Evolutionary conservation across 768 basidiomycete genomes (phyloP), one percentile per base, ranked within the genome.

Genomic region (Russula earlei): DNA sequence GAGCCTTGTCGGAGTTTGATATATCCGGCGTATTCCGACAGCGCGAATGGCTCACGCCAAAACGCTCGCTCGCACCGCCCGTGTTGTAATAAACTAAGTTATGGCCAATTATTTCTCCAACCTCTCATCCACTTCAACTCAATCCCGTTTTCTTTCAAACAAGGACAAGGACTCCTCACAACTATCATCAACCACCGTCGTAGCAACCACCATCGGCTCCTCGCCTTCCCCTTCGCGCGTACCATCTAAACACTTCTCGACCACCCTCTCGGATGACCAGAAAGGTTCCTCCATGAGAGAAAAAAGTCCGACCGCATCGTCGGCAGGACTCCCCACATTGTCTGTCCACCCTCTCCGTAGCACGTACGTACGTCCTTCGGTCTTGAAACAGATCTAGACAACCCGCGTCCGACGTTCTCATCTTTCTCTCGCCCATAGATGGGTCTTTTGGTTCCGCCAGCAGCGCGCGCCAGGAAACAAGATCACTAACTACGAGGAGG

Each of bases 381-480:
- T 43, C 42, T 29, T 8, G 17, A 31, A 6, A 20, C 31, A 27
- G 19, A 41, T 14, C 44, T 9, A 54, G 44, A 27, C 29, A 19
- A n/a, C n/a, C n/a, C n/a, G n/a, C n/a, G n/a, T n/a, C n/a, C n/a
- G n/a, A n/a, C n/a, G n/a, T n/a, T n/a, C n/a, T n/a, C n/a, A n/a
- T n/a, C n/a, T n/a, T n/a, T n/a, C n/a, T n/a, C n/a, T n/a, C n/a
- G 31, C 22, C 42, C 27, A 31, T 66, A 91, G 88, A 55, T 93
- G 91, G 91, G 79, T 90, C 6, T 91, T 91, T 67, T 93, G 87
- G 86, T 93, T 91, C 73, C 81, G 89, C 60, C 87, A 91, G 66
- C 91, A 95, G 67, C 86, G 90, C 59, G 75, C 87, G 2, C 90
- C 91, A 15, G 91, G 91, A 14, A 91, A 87, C 59, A 95, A 93